Evolutionary conservation across 2,329 filamentous ascomycete genomes (phyloP), one percentile per base, ranked within the genome.

Genomic region (Cladosporium sp.): DNA sequence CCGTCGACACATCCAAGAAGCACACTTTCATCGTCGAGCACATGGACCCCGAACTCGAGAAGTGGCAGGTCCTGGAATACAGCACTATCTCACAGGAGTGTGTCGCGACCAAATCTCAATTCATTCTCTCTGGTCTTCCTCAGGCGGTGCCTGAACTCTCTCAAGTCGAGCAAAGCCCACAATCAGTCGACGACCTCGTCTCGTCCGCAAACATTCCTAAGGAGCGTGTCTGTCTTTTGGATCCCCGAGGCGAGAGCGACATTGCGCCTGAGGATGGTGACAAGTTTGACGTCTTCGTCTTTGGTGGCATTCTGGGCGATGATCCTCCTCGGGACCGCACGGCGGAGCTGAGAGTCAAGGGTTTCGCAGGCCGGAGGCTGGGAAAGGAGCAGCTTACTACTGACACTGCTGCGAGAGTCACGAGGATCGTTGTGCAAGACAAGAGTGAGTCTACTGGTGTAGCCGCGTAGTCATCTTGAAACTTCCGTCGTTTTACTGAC

Each of bases 321-420:
- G 91, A 97, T 72, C 93, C 93, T 61, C 93, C 93, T 50, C 81
- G 93, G 83, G 93, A 97, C 75, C 88, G 94, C 62, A 99, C 94
- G 4, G 93, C 90, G n/a, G 94, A 99, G 74, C 79, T 99, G 67
- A 86, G 94, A 55, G 92, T 90, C 75, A 96, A 97, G 73, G 94
- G 94, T 3, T 99, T 96, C 68, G 81, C 87, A 59, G 92, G 93
- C 59, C 86, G 94, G 55, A 84, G 94, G 59, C 80, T 99, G 30
- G 94, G 94, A 0, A 90, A 93, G 7, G 88, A 92, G 67, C 94
- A 99, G 75, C 97, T 99, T 93, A 97, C 94, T 3, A 99, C 94
- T 4, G 94, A 99, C 73, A 99, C 94, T 19, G 94, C 94, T 4
- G 94, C 97, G 52, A 84, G 94, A 65, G 93, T 97, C 45, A 97